phyloP scores from a whole-genome alignment of 2,329 filamentous ascomycete genomes.

The Stylonectria norvegica region DNA sequence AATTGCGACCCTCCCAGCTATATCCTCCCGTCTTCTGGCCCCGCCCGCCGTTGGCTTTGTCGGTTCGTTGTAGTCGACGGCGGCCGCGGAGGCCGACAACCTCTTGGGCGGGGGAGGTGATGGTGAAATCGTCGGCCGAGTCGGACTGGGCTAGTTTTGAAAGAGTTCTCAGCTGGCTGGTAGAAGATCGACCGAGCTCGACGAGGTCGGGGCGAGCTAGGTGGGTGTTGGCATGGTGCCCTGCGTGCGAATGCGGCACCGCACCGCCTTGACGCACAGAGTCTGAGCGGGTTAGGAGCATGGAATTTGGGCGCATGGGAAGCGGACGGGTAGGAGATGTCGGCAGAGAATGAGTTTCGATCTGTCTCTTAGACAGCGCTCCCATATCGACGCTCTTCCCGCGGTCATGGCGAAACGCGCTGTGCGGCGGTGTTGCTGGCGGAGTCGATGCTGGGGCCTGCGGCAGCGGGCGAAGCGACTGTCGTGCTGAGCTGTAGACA shows the following conservation, averaged over 20 bases:
- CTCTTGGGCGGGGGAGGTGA: conserved; percentile 75
- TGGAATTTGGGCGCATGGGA: conserved; percentile 55
- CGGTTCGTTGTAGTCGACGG: conserved; percentile 72
- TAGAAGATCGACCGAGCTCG: conserved; percentile 81
- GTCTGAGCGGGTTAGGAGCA: conserved; percentile 58
- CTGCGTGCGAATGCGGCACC: conserved; percentile 32
- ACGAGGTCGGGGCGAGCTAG: conserved; percentile 71
- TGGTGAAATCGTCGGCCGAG: conserved; percentile 74
- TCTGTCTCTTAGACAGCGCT: conserved; percentile 49
- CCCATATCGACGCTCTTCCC: conserved; percentile 64
- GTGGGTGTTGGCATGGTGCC: conserved; percentile 32
- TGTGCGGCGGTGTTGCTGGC: conserved; percentile 38
- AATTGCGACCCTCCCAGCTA: conserved; percentile 79
- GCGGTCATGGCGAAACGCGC: conserved; percentile 46
- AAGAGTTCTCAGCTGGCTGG: conserved; percentile 80
- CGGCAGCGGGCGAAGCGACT: conserved; percentile 71
- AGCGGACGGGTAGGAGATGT: conserved; percentile 40
- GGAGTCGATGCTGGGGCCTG: conserved; percentile 55
- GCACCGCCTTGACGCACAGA: conserved; percentile 40
- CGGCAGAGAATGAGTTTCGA: conserved; percentile 40
- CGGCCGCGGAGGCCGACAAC: conserved; percentile 85
- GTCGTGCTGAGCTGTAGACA: conserved; percentile 68
- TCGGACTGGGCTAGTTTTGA: conserved; percentile 77
- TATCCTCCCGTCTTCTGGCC: conserved; percentile 52
- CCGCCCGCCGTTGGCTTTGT: conserved; percentile 47